Evolutionary conservation across 106 monocot genomes (phyloP).

Genomic region (Amphibolis antarctica): DNA sequence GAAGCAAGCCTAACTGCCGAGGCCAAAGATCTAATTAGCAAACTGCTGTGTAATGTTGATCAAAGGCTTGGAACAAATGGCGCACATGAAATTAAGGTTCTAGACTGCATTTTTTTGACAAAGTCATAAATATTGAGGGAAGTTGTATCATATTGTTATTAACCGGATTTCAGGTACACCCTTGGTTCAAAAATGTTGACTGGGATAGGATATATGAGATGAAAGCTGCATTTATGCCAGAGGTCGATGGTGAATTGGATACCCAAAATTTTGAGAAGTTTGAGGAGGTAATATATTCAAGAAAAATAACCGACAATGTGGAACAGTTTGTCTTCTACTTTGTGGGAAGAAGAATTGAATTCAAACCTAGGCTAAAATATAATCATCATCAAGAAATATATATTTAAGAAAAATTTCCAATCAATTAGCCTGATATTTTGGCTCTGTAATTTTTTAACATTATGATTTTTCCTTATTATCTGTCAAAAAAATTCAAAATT

Average conservation of each 20-base stretch:
- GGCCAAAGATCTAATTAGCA: slow-evolving; percentile 83
- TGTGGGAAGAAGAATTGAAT: too few species aligned
- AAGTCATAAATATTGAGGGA: neutral
- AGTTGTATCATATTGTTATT: slow-evolving; percentile 1
- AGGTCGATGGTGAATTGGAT: slow-evolving; percentile 82
- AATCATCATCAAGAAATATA: too few species aligned
- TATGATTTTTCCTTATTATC: too few species aligned
- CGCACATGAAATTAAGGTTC: slow-evolving; percentile 80
- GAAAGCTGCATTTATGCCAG: slow-evolving; percentile 80
- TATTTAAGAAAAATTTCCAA: too few species aligned
- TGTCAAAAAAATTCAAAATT: too few species aligned
- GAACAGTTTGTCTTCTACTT: too few species aligned
- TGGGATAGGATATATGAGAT: slow-evolving; percentile 77
- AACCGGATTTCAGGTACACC: slow-evolving; percentile 39
- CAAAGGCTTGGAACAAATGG: slow-evolving; percentile 83
- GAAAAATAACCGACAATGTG: too few species aligned
- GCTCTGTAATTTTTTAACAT: too few species aligned
- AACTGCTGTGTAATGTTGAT: slow-evolving; percentile 80
- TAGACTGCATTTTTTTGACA: neutral
- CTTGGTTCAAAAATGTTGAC: slow-evolving; percentile 52
- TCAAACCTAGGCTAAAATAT: too few species aligned
- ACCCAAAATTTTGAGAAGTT: slow-evolving; percentile 95
- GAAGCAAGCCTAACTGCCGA: slow-evolving; percentile 64
- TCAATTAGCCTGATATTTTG: too few species aligned
- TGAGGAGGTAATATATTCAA: slow-evolving; percentile 55